Evolutionary conservation across 2,329 filamentous ascomycete species (phyloP), one percentile per base, ranked within the genome.

Genomic region (Colletotrichum tanaceti): DNA sequence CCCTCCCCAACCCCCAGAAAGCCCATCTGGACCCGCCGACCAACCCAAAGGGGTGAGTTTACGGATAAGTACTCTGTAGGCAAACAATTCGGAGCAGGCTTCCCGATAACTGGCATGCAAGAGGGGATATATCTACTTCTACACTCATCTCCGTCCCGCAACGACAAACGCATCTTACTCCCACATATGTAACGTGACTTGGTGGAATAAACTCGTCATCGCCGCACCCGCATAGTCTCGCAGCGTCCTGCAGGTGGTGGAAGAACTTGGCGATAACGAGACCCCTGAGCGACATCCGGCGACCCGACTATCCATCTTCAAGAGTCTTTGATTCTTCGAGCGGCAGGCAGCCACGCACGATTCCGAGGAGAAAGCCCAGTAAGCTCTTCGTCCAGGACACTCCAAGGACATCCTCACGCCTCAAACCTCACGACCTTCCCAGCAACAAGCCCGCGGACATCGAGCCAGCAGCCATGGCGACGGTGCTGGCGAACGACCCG

Each of bases 401-500:
- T n/a, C n/a, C 32, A 16, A 16, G 11, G 18, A 53, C 24, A n/a
- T n/a, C 22, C 13, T 43, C 22, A 35, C 22, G 47, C 47, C 54
- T 49, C 47, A 50, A 50, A 28, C 2, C 4, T 5, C n/a, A 59
- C 53, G 9, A 14, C 41, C 3, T 10, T n/a, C n/a, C 28, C 28
- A 32, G 28, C 35, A n/a, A 10, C 3, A n/a, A n/a, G n/a, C 24
- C 11, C 2, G 10, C 32, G 18, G 18, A 28, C 22, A 52, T 50
- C 16, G 5, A 14, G 16, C 5, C 22, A 20, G 47, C 14, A 28
- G 58, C 13, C 32, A 71, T 71, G 70, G 59, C 70, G 18, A 71
- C 70, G 16, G 67, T 70, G 13, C 49, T 71, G 35, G 72, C 73
- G 13, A 69, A 53, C n/a, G 52, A 53, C 13, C 28, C 50, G 13